These are phyloP conservation scores for Taphrina confusa DNA, from an alignment of 1,139 yeast genomes.

Conservation along the genomic window DNA sequence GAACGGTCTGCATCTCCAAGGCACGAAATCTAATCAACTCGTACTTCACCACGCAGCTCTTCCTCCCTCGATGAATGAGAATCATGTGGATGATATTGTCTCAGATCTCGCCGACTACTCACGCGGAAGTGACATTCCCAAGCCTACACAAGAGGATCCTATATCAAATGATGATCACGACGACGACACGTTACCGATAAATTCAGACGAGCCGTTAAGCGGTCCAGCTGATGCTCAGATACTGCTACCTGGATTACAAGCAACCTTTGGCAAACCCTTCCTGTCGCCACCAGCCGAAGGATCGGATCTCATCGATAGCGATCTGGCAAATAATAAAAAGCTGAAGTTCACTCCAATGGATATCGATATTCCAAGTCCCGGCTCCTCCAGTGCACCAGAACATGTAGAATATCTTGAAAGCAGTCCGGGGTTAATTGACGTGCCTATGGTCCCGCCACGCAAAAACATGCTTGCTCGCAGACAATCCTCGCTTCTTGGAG, in stretches of 20 bases:
- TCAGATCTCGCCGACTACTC: background rate
- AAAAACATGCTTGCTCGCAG: background rate
- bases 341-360: background rate
- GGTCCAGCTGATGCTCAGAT: no score
- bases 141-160: no score
- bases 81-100: background rate
- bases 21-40: background rate
- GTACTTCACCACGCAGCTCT: background rate
- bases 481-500: slow-evolving; percentile 37
- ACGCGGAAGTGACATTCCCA: background rate
- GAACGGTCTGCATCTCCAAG: background rate
- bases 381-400: background rate
- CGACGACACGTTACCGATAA: no score
- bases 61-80: background rate
- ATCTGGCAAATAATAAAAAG: background rate
- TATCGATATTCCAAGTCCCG: background rate
- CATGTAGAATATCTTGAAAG: background rate
- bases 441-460: slow-evolving; percentile 26
- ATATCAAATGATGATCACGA: no score
- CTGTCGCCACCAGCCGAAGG: no score
- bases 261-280: no score
- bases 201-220: no score
- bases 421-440: background rate
- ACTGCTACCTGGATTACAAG: no score
- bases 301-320: background rate